Evolutionary conservation across 2,329 filamentous ascomycete species (phyloP), one percentile per base, ranked within the genome.

Genomic region (Lasiodiplodia theobromae): DNA sequence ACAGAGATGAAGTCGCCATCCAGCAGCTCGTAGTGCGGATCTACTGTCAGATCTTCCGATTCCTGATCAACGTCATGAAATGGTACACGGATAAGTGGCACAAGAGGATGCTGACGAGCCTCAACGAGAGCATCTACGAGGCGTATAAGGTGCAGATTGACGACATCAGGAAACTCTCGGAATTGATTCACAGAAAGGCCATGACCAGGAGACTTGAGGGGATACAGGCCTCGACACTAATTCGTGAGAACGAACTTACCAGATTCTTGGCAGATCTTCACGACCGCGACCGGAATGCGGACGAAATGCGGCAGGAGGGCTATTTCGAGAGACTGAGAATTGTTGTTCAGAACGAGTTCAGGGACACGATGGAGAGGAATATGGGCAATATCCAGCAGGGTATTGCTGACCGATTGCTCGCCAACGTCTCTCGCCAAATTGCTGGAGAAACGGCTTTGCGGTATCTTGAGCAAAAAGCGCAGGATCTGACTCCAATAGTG

Each of bases 21-120:
- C 69, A 68, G 47, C 52, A 67, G 10, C 52, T 65, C 7, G 70
- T 74, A 11, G 69, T 69, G 14, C 70, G 71, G 3, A 64, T 75
- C 7, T 75, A 75, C 65, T 71, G 71, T 2, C 71, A 74, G 49
- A 70, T 75, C 28, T 74, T 75, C 60, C 66, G 73, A 12, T 75
- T 74, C 49, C 64, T 74, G 8, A 62, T 69, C 28, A 70, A 73
- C 54, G 70, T 71, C 44, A 70, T 75, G 67, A 66, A 69, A 10
- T 75, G 72, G 73, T 73, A 73, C 62, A 66, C 66, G 11, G 71
- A 73, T 31, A 73, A 71, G 66, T 57, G 65, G 6, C 54, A 60
- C 18, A 66, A 69, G 12, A 66, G 70, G 5, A 34, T 73, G 10
- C 65, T 71, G n/a, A 62, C 71, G 38, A 71, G 71, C 18, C 68